Conservation (phyloP, 371 early-diverging fungal genomes). For the Funneliformis caledonium region DNA sequence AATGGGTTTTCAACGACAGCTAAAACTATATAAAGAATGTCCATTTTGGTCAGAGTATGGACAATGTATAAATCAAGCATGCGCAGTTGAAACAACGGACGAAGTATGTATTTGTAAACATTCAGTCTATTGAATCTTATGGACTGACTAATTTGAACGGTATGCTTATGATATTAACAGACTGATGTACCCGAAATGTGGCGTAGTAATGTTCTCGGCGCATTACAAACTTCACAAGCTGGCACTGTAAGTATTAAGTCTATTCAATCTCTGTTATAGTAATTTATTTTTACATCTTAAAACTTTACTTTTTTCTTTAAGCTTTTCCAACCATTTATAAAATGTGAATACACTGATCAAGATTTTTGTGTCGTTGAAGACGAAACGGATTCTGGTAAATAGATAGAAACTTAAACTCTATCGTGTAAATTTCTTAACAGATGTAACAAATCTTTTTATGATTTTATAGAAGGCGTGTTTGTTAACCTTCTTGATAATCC, state of each 20-base stretch:
- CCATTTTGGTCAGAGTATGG: constrained; percentile 90
- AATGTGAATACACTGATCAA: constrained; percentile 71
- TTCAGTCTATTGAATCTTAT: neutral
- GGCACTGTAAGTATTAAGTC: constrained; percentile 51
- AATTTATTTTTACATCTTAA: neutral
- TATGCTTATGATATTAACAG: constrained; percentile 29
- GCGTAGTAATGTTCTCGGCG: constrained; percentile 60
- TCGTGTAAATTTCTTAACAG: neutral
- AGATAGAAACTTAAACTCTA: neutral
- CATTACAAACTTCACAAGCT: constrained; percentile 55
- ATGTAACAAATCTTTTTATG: neutral
- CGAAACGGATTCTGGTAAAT: constrained; percentile 63
- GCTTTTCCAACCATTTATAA: constrained; percentile 58
- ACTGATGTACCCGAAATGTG: constrained; percentile 55
- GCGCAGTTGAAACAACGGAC: constrained; percentile 84
- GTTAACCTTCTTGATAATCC: constrained; percentile 91
- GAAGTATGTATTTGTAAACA: constrained; percentile 41
- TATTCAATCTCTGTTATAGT: too few relatives aligned
- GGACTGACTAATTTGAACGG: neutral
- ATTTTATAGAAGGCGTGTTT: constrained; percentile 72
- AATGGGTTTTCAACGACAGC: constrained; percentile 50
- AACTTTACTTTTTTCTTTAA: constrained; percentile 31
- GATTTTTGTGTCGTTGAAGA: constrained; percentile 94
- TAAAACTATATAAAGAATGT: constrained; percentile 90
- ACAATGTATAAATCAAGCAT: constrained; percentile 84